phyloP scores from a whole-genome alignment of 169 alveolate species.

The Blepharisma undulans region DNA sequence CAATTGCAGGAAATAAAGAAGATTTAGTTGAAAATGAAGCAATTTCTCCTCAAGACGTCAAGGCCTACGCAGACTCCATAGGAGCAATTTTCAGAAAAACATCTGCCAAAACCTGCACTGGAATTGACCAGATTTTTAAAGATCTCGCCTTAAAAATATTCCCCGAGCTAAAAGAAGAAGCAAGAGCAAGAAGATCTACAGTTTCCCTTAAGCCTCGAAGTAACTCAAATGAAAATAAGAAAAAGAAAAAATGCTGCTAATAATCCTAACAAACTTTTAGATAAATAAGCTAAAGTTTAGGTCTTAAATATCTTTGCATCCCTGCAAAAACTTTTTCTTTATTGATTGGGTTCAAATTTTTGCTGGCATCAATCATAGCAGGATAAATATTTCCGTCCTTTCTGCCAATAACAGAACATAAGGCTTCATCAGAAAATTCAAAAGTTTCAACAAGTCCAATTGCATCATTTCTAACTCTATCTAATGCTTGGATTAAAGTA shows the following conservation, averaged over 20 bases:
- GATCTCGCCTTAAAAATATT: not conserved
- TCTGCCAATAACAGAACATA: slow-evolving; percentile 3
- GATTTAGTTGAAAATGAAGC: slow-evolving; percentile 13
- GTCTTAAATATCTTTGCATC: not conserved
- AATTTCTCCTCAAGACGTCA: not conserved
- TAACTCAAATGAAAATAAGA: not conserved
- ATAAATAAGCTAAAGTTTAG: slow-evolving; percentile 18
- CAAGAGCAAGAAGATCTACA: not conserved
- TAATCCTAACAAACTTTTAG: not conserved
- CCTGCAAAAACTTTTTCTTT: slow-evolving; percentile 27
- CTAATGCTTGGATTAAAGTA: not conserved
- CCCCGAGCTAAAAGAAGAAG: not conserved
- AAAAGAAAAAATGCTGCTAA: not conserved
- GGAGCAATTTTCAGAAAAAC: slow-evolving; percentile 11
- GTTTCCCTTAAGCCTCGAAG: not conserved
- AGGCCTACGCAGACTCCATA: not conserved
- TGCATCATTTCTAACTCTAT: slow-evolving; percentile 22
- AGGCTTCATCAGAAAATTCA: slow-evolving; percentile 28
- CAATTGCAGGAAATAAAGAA: slow-evolving; percentile 28
- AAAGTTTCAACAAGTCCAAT: slow-evolving; percentile 17
- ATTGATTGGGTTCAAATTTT: slow-evolving; percentile 30
- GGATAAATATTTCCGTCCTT: slow-evolving; percentile 15
- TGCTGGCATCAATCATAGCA: not conserved
- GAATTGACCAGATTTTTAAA: not conserved
- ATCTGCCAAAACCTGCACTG: not conserved